Evolutionary conservation across 192 early-diverging fungal species (phyloP), one percentile per base, ranked within the genome.

Genomic region (Diversispora eburnea): DNA sequence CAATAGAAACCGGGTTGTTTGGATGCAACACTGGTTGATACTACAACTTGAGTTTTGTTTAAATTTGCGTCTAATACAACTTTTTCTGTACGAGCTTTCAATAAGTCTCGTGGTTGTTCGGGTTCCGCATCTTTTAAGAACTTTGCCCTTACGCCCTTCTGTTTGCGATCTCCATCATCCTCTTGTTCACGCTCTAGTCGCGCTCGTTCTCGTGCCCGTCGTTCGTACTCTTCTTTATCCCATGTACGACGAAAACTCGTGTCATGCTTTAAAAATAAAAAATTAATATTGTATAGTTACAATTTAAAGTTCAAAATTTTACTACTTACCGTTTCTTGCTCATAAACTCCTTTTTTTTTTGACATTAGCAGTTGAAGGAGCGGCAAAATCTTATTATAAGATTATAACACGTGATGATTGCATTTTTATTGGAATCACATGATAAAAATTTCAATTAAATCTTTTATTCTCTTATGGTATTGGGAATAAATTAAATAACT

Each of bases 1-100:
- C 97, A 98, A 72, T 93, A 94, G 77, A 93, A 98, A 19, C 97
- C 97, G 5, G 96, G 92, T 75, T 93, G 91, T 60, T 86, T 85
- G 49, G 85, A 75, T 1, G 82, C 84, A 56, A 74, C 66, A 42
- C 77, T 78, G 3, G 78, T 78, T 4, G 81, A 78, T 64, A 91
- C 85, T 3, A 97, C 92, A 17, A 97, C 87, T 72, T 91, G 88
- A 2, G 88, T 91, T 74, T 93, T 95, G 73, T 92, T 92, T 8
- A 97, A 80, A 72, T 90, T 90, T 8, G 82, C 79, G 48, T 89
- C 88, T 2, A 97, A 80, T 57, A 93, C 85, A 8, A 97, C 70
- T 49, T 85, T 78, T 54, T 87, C 85, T 43, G 77, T 51, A 5
- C 82, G 80, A 19, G 74, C 72, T 39, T 65, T 81, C 25, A 84